Percentiles rank a stretch among this genome's conserved stretches.
phyloP scores from a whole-genome alignment of 2,329 filamentous ascomycete species.

The Parastagonospora nodorum region DNA sequence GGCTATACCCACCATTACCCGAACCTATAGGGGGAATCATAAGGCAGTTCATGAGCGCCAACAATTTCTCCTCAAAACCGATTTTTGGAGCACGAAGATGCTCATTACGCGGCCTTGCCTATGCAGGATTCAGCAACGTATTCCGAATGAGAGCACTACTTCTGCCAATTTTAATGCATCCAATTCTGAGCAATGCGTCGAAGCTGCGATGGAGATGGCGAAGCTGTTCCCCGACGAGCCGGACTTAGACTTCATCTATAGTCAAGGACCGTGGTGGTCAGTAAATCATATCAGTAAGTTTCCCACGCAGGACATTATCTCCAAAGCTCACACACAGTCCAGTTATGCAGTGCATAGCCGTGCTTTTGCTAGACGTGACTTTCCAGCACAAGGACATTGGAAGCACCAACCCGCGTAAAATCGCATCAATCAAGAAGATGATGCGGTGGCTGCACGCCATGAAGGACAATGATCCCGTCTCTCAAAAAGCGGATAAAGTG shows the following conservation, averaged over 20 bases:
- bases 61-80: conserved; percentile 25
- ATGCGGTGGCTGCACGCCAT: conserved; percentile 42
- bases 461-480: conserved; percentile 32
- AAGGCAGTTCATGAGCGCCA: conserved; percentile 14
- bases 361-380: conserved; percentile 46
- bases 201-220: conserved; percentile 39
- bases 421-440: conserved; percentile 39
- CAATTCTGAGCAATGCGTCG: conserved; percentile 39
- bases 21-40: not conserved
- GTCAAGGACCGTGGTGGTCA: conserved; percentile 49
- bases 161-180: conserved; percentile 41
- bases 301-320: no score
- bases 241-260: conserved; percentile 33
- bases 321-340: not conserved
- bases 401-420: conserved; percentile 26
- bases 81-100: conserved; percentile 42
- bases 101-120: conserved; percentile 47
- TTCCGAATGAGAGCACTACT: conserved; percentile 18
- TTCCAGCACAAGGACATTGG: conserved; percentile 35
- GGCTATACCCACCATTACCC: conserved; percentile 11
- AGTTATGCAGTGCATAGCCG: conserved; percentile 46
- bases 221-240: conserved; percentile 39
- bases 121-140: conserved; percentile 40
- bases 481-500: conserved; percentile 35
- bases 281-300: conserved; percentile 40